Conservation (phyloP, 1,284 basidiomycete genomes). For the Apiotrichum siamense region DNA sequence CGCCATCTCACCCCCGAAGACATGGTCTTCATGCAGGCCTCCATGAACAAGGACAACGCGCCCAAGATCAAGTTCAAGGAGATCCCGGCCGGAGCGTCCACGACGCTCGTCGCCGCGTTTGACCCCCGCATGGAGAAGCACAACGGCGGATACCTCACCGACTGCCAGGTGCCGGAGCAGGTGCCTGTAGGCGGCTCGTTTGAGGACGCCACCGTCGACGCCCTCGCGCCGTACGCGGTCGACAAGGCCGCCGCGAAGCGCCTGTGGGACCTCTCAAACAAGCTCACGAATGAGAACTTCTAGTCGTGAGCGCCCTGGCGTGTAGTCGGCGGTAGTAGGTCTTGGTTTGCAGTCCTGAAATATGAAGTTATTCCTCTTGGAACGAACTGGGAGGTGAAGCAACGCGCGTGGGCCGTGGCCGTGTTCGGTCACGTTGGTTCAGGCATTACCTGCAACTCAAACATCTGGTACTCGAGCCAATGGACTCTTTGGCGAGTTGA, state of each 20-base stretch:
- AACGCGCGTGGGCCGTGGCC: too few species aligned
- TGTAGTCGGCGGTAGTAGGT: too few species aligned
- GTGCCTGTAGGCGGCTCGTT: background rate
- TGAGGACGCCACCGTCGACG: background rate
- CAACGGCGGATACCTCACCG: conserved; percentile 9
- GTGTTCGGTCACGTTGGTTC: too few species aligned
- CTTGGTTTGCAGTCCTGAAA: too few species aligned
- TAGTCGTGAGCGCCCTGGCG: too few species aligned
- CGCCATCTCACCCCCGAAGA: conserved; percentile 5
- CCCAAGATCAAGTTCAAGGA: conserved; percentile 3
- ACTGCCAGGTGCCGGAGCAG: conserved; percentile 1
- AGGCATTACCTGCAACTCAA: too few species aligned
- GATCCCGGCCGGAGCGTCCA: conserved; percentile 9
- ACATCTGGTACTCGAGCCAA: too few species aligned
- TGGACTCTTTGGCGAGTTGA: too few species aligned
- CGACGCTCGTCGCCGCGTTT: conserved; percentile 4
- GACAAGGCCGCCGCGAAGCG: background rate
- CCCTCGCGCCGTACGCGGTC: too few species aligned
- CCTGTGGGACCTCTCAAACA: conserved; percentile 4
- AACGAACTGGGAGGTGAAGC: too few species aligned
- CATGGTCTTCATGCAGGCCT: background rate
- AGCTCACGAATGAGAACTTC: conserved; percentile 1
- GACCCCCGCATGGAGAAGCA: background rate
- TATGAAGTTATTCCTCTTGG: too few species aligned
- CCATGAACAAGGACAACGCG: conserved; percentile 7